Percentiles rank a stretch among this genome's conserved stretches.
Evolutionary conservation across 2,329 filamentous ascomycete species (phyloP).

Genomic region (Fusarium sp.): DNA sequence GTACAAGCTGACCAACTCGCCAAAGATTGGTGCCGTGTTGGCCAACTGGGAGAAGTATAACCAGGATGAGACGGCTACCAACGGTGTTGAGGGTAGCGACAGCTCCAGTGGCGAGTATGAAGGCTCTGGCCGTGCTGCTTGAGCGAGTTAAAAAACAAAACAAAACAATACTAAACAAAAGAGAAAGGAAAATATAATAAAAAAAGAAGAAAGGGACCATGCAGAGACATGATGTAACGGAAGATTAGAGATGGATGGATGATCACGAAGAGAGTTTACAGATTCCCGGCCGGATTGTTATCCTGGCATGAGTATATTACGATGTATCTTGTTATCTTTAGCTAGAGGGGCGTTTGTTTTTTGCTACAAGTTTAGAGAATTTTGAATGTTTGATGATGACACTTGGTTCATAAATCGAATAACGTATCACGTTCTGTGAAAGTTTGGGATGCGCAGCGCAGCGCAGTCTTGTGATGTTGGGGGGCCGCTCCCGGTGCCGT

Average conservation of each 20-base stretch:
- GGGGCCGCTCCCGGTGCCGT: not conserved
- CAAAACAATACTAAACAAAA: too few species aligned
- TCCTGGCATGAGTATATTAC: conserved; percentile 41
- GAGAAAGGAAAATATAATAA: conserved; percentile 12
- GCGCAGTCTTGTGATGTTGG: not conserved
- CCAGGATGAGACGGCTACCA: conserved; percentile 57
- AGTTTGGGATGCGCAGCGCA: not conserved
- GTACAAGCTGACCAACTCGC: conserved; percentile 88
- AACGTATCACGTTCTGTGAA: not conserved
- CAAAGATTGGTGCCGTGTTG: conserved; percentile 79
- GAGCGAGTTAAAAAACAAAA: conserved; percentile 12
- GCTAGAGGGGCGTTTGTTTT: conserved; percentile 40
- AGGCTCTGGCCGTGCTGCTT: conserved; percentile 54
- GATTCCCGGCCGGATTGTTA: conserved; percentile 32
- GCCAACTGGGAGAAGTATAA: conserved; percentile 85
- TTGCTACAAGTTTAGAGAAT: conserved; percentile 33
- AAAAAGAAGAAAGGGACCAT: conserved; percentile 5
- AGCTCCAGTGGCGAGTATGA: conserved; percentile 55
- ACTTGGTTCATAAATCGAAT: not conserved
- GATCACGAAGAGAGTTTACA: conserved; percentile 39
- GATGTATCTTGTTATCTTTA: conserved; percentile 40
- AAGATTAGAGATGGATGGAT: conserved; percentile 34
- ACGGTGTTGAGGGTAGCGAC: conserved; percentile 49
- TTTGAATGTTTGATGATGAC: conserved; percentile 29
- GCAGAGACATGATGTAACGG: conserved; percentile 27